A percentile compares a stretch with the other conserved stretches of the same genome.
Evolutionary conservation across 768 basidiomycete species (phyloP).

Genomic region (Paxillus ammoniavirescens): DNA sequence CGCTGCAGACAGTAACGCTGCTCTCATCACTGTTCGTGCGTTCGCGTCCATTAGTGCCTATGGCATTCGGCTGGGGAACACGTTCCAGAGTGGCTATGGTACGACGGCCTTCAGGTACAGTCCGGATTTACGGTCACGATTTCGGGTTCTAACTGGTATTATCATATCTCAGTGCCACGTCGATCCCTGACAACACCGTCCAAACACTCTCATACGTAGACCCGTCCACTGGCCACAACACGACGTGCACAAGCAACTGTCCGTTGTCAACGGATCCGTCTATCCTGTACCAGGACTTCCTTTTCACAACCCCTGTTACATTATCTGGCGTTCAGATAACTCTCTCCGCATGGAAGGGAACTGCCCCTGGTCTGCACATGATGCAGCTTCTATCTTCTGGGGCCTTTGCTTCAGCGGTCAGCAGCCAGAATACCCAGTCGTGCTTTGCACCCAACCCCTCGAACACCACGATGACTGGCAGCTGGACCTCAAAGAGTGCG

Average conservation of each 20-base stretch:
- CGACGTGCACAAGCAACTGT: constrained; percentile 76
- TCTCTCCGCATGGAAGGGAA: constrained; percentile 72
- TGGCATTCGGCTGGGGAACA: constrained; percentile 90
- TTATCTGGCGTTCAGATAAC: constrained; percentile 91
- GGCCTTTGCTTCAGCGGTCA: constrained; percentile 78
- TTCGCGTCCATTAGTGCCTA: constrained; percentile 70
- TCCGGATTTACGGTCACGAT: background rate
- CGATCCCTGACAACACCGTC: constrained; percentile 86
- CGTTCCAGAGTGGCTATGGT: constrained; percentile 74
- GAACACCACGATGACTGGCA: constrained; percentile 61
- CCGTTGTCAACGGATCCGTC: constrained; percentile 76
- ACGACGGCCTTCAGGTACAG: constrained; percentile 87
- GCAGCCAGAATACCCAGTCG: constrained; percentile 56
- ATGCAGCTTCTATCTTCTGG: constrained; percentile 93
- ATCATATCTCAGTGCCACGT: constrained; percentile 59
- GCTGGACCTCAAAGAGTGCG: constrained; percentile 64
- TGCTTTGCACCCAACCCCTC: constrained; percentile 81
- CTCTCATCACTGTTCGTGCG: constrained; percentile 75
- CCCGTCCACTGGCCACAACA: constrained; percentile 67
- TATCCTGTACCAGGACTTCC: constrained; percentile 89
- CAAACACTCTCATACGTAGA: constrained; percentile 78
- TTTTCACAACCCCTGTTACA: constrained; percentile 61
- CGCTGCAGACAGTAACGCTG: constrained; percentile 63
- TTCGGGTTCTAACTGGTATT: constrained; percentile 12
- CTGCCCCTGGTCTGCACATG: constrained; percentile 80